Evolutionary conservation across 192 early-diverging fungal genomes (phyloP), one percentile per base, ranked within the genome.

Genomic region (Obelidium mucronatum): DNA sequence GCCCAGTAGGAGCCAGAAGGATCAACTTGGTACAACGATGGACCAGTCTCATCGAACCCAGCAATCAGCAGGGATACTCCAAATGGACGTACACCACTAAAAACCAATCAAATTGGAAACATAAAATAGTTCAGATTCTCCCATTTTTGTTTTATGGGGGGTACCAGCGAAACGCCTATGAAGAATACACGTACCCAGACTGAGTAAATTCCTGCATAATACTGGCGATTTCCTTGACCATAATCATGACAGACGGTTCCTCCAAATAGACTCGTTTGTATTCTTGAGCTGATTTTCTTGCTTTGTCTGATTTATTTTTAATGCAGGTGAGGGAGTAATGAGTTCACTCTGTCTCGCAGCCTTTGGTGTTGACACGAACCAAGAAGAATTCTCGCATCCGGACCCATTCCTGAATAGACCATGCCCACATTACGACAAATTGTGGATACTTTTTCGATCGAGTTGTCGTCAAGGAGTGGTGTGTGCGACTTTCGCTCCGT

Each of bases 141-240:
- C n/a, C 51, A 15, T n/a, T 52, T 52, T 52, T 52, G n/a, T 22
- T 31, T 22, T 60, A n/a, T n/a, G n/a, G n/a, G n/a, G n/a, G n/a
- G n/a, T n/a, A 15, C 2, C n/a, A 61, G n/a, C n/a, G n/a, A n/a
- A n/a, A n/a, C n/a, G n/a, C n/a, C n/a, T 48, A 0, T 6, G 0
- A 15, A 48, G 35, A 13, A 69, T 37, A 55, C 58, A 40, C 87
- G 77, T 86, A 96, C 94, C 94, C 94, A 82, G 92, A 93, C 86
- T 99, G 98, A 61, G 98, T 99, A 77, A 92, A 99, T 81, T 98
- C 98, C 77, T 99, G 98, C 96, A 98, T 98, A 59, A 99, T 91
- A 69, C 90, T 84, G 2, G 98, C 98, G 40, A 99, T 91, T 78
- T 98, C 96, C 83, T 97, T 95, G 52, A 99, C 98, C 35, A 99